Base-by-base conservation (phyloP, 2,329 filamentous ascomycete genomes). In the Thielaviopsis populi region DNA sequence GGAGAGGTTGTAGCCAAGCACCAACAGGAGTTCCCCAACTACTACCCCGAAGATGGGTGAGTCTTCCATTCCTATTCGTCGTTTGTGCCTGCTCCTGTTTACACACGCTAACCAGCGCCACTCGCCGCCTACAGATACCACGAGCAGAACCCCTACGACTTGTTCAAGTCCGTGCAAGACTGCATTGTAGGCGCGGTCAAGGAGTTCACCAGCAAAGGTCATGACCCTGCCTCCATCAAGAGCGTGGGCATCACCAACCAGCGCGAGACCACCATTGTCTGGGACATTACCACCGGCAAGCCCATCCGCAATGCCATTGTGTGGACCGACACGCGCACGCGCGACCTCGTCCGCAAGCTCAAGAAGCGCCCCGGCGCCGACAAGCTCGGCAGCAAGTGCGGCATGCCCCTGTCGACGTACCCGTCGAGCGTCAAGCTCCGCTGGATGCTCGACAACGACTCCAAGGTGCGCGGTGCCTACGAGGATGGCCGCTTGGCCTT, bases 241-340 rank as follows among this genome's bases (percentile, higher is more conserved):
- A 82, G 87, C 11, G 80, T 96, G 68, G 91, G 91, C 64, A 88
- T 96, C 72, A 95, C 90, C 66, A 95, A 91, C 75, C 90, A 96
- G 77, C 85, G 91, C 72, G 91, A 96, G 74, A 95, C 91, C 1
- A 89, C 87, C 1, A 79, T 95, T 1, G 85, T 91, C 30, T 95
- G 90, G 90, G 89, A 96, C 73, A 82, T 79, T 69, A 80, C 81
- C 68, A 94, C 88, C 0, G 91, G 91, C 68, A 81, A 94, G 72
- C 84, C 89, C 3, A 77, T 96, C 17, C 81, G 89, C 76, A 91
- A 92, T 70, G 90, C 90, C 65, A 87, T 96, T 66, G 91, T 90
- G 54, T 96, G 91, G 90, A 87, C 90, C 37, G 91, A 96, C 72
- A 95, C 90, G 37, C 81, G 91, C 62, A 92, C 89, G 62, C 80